These are phyloP conservation scores for Torulaspora indica DNA, from an alignment of 805 yeast species.

Conservation along the genomic window DNA sequence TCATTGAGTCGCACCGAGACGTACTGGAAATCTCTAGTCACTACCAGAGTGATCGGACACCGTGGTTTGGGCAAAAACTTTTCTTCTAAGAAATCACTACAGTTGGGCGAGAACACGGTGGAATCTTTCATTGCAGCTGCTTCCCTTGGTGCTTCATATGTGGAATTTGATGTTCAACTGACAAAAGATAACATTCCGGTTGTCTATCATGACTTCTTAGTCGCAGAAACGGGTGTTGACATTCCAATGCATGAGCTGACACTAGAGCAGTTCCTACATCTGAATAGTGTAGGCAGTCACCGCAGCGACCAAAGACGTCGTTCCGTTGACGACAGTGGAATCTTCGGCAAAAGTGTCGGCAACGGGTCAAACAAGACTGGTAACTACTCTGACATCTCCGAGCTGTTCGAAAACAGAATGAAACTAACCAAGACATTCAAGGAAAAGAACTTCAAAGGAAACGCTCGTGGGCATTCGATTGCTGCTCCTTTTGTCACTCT, in stretches of 20 bases:
- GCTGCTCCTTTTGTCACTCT: conserved; percentile 90
- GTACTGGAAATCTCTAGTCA: conserved; percentile 85
- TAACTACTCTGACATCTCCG: conserved; percentile 12
- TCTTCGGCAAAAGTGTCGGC: conserved; percentile 5
- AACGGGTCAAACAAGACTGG: conserved; percentile 7
- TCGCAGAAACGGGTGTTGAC: conserved; percentile 93
- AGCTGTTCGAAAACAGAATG: conserved; percentile 52
- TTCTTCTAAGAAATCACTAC: conserved; percentile 66
- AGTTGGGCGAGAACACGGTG: conserved; percentile 91
- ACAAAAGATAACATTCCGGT: conserved; percentile 91
- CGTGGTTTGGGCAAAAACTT: conserved; percentile 90
- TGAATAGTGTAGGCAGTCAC: conserved; percentile 34
- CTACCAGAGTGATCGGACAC: conserved; percentile 92
- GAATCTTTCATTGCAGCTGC: conserved; percentile 96
- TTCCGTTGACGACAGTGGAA: conserved; percentile 24
- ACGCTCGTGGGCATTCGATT: conserved; percentile 79
- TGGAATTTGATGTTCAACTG: conserved; percentile 93
- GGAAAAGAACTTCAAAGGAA: conserved; percentile 84
- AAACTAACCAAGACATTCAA: conserved; percentile 85
- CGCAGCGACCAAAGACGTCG: conserved; percentile 25
- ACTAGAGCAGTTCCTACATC: conserved; percentile 74
- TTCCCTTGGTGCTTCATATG: conserved; percentile 91
- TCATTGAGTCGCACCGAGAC: conserved; percentile 44
- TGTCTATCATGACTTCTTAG: conserved; percentile 88
- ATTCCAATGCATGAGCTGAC: conserved; percentile 94